phyloP scores from a whole-genome alignment of 1,284 basidiomycete genomes.

The Ceratobasidium sp. region DNA sequence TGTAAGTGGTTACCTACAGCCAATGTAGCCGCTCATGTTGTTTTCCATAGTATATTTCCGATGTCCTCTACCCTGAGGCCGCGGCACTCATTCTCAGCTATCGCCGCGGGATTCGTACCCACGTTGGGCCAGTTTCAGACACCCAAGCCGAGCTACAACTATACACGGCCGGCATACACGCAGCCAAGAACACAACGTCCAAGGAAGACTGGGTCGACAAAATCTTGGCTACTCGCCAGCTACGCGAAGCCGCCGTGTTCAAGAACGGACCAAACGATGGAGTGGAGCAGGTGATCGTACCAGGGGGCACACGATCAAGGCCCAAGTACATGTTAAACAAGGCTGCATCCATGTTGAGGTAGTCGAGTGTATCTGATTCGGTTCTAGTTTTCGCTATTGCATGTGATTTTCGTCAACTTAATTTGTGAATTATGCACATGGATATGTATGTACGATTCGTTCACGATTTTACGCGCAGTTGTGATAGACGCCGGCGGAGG shows the following conservation, averaged over 20 bases:
- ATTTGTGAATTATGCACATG: constrained; percentile 28
- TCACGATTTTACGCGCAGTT: neutral
- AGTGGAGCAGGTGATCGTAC: constrained; percentile 29
- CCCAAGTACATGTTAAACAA: constrained; percentile 35
- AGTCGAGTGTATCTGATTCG: neutral
- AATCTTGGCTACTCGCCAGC: constrained; percentile 33
- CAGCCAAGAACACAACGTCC: constrained; percentile 26
- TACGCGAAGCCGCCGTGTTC: constrained; percentile 14
- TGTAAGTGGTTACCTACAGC: constrained; percentile 4
- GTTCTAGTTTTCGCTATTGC: neutral
- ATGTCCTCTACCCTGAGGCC: constrained; percentile 42
- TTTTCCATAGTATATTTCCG: constrained; percentile 29
- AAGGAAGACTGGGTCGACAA: constrained; percentile 38
- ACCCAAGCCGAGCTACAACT: constrained; percentile 1
- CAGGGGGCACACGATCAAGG: constrained; percentile 33
- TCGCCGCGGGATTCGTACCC: constrained; percentile 33
- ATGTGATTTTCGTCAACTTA: neutral
- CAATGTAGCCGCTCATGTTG: neutral
- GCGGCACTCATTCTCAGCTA: constrained; percentile 37
- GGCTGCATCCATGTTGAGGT: constrained; percentile 18
- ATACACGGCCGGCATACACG: constrained; percentile 25
- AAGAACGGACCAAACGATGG: neutral
- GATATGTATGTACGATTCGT: constrained; percentile 4
- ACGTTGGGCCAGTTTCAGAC: constrained; percentile 19
- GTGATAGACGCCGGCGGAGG: neutral